Conservation (phyloP, 805 yeast genomes). For the Komagataella pseudopastoris region DNA sequence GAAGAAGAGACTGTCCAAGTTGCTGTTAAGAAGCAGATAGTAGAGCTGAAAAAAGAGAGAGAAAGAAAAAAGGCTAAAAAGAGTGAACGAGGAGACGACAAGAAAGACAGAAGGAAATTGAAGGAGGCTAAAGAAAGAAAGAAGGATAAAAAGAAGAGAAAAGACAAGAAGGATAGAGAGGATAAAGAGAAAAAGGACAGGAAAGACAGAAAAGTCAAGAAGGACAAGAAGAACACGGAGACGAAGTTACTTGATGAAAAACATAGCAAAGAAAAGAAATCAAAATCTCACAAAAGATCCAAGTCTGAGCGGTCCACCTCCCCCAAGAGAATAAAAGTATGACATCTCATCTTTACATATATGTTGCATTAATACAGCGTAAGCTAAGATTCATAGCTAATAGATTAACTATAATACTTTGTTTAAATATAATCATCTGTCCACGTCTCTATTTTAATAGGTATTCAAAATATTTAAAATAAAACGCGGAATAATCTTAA, state of each 20-base stretch:
- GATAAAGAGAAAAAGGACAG: constrained; percentile 10
- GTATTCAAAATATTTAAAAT: too few relatives aligned
- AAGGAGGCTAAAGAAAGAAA: constrained; percentile 11
- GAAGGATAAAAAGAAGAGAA: constrained; percentile 11
- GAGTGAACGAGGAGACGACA: constrained; percentile 8
- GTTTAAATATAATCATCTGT: too few relatives aligned
- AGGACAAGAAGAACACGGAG: constrained; percentile 3
- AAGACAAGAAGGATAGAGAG: constrained; percentile 8
- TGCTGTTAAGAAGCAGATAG: constrained; percentile 15
- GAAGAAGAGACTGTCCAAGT: constrained; percentile 3
- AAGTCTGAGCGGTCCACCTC: background rate
- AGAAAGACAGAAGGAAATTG: constrained; percentile 9
- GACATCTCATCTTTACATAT: too few relatives aligned
- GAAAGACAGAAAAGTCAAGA: constrained; percentile 7
- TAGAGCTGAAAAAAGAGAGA: constrained; percentile 13
- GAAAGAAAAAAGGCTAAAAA: constrained; percentile 11
- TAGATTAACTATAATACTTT: too few relatives aligned
- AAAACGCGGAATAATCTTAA: too few relatives aligned
- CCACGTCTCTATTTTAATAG: too few relatives aligned
- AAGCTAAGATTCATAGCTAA: background rate
- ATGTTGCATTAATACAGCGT: background rate
- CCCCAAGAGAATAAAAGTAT: background rate
- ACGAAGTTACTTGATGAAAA: constrained; percentile 2
- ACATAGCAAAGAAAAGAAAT: constrained; percentile 1
- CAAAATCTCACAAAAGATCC: background rate